Base-by-base conservation (phyloP, 306 rosid species). In the Prunus mume region DNA sequence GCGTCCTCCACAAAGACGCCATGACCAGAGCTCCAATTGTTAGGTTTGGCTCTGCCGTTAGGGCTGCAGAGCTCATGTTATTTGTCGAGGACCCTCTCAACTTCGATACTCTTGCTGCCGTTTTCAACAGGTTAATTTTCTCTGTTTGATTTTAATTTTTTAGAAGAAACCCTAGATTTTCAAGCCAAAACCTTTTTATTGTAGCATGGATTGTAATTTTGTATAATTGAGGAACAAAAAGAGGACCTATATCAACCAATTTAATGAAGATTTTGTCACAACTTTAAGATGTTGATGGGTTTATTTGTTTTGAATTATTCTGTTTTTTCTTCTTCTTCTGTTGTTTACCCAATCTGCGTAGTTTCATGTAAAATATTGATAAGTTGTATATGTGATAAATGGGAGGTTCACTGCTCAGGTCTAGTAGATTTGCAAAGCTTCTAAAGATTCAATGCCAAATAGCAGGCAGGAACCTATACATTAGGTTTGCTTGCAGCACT, bases 21-120 rank as follows among this genome's bases (percentile, higher is more conserved):
- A 80, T 80, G 79, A 80, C 83, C 24, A 80, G 75, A 58, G 83
- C 83, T 57, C 83, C 83, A 6, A 69, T 80, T 0, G 83, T 80
- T 2, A 34, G 79, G 71, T 74, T 80, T 50, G 22, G 7, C 18
- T 56, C 79, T n/a, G 75, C 73, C 12, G 46, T 65, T 27, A 56
- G 69, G 52, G 83, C 79, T 1, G 69, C 73, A 17, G 52, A 74
- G 69, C 65, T 67, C 20, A 80, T 68, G 75, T 73, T 73, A 65
- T 80, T 73, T 71, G 20, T 74, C 8, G 83, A 80, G 68, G 75
- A 80, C 46, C 79, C 83, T 6, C 56, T 49, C 43, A 80, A 80
- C 64, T 66, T 80, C 3, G 75, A 80, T 43, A 24, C 83, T 10
- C 69, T 80, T 0, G 34, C 79, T 45, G 28, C 61, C 4, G 65